Conservation (phyloP, 1,284 basidiomycete species). For the Ceratobasidium sp. region DNA sequence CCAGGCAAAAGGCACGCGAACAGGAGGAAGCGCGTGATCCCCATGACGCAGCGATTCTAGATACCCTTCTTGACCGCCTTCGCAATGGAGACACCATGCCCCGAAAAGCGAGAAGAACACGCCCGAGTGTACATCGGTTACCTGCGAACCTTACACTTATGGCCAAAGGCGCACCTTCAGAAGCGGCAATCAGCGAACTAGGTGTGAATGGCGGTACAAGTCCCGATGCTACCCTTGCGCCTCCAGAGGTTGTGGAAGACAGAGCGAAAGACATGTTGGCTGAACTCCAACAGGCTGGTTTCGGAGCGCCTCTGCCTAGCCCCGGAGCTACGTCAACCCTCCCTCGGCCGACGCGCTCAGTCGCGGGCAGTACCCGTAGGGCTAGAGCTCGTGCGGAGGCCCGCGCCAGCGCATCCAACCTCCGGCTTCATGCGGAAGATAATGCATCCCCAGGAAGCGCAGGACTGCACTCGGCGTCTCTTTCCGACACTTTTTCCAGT, state of each 20-base stretch:
- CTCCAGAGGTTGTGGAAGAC: constrained; percentile 60
- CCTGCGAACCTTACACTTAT: constrained; percentile 12
- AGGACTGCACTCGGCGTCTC: constrained; percentile 28
- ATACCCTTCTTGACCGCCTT: constrained; percentile 76
- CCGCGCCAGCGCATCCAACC: constrained; percentile 33
- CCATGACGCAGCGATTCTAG: constrained; percentile 70
- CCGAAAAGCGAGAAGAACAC: constrained; percentile 63
- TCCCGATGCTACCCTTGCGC: constrained; percentile 44
- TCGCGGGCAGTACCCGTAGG: constrained; percentile 31
- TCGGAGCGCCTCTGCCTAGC: constrained; percentile 44
- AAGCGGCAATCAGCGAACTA: constrained; percentile 51
- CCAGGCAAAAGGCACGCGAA: constrained; percentile 61
- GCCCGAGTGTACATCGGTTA: constrained; percentile 47
- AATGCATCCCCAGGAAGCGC: neutral
- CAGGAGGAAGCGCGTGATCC: constrained; percentile 56
- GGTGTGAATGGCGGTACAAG: constrained; percentile 55
- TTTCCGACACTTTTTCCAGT: constrained; percentile 22
- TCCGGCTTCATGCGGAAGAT: constrained; percentile 23
- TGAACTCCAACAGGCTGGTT: constrained; percentile 69
- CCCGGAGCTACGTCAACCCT: constrained; percentile 2
- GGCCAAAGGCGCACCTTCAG: constrained; percentile 50
- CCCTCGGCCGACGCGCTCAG: constrained; percentile 9
- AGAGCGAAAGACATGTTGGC: constrained; percentile 77
- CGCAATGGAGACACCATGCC: constrained; percentile 67
- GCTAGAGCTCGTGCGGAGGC: constrained; percentile 31